Evolutionary conservation across 2,329 filamentous ascomycete species (phyloP).

Genomic region (Leptodontidium sp.): DNA sequence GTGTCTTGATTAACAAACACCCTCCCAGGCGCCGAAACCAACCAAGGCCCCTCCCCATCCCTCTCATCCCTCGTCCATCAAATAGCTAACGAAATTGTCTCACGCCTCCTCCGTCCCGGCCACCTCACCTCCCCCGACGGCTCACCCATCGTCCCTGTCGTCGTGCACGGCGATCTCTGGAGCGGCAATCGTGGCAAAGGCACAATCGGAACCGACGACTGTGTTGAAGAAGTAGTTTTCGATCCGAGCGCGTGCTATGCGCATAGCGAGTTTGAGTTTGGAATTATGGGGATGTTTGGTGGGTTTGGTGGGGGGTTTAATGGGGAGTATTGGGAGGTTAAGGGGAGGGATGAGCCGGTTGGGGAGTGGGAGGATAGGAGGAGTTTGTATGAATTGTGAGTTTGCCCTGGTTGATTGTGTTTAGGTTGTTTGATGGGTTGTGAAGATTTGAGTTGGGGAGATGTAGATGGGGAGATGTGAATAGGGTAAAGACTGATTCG

Average conservation of each 20-base stretch:
- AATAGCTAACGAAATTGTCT: slow-evolving; percentile 72
- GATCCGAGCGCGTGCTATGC: slow-evolving; percentile 85
- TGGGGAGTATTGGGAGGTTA: slow-evolving; percentile 77
- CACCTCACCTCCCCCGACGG: slow-evolving; percentile 62
- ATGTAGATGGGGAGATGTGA: background rate
- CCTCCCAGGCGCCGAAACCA: slow-evolving; percentile 55
- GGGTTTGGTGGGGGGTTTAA: slow-evolving; percentile 79
- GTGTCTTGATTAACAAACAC: too few species aligned
- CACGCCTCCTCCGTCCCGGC: slow-evolving; percentile 74
- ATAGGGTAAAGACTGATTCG: slow-evolving; percentile 16
- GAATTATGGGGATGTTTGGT: slow-evolving; percentile 97
- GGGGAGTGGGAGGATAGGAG: slow-evolving; percentile 88
- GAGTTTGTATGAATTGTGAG: slow-evolving; percentile 81
- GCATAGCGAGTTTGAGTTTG: slow-evolving; percentile 88
- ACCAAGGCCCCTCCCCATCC: slow-evolving; percentile 70
- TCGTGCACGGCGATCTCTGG: slow-evolving; percentile 95
- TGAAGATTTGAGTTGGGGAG: background rate
- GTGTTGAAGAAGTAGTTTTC: slow-evolving; percentile 77
- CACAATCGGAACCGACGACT: slow-evolving; percentile 59
- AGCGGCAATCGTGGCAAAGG: slow-evolving; percentile 81
- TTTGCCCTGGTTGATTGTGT: slow-evolving; percentile 39
- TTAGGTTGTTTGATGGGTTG: background rate
- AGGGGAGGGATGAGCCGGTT: slow-evolving; percentile 81
- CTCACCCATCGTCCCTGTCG: slow-evolving; percentile 73
- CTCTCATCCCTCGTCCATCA: slow-evolving; percentile 70